Base-by-base conservation (phyloP, 345 rosid genomes). In the Eutrema japonicum region DNA sequence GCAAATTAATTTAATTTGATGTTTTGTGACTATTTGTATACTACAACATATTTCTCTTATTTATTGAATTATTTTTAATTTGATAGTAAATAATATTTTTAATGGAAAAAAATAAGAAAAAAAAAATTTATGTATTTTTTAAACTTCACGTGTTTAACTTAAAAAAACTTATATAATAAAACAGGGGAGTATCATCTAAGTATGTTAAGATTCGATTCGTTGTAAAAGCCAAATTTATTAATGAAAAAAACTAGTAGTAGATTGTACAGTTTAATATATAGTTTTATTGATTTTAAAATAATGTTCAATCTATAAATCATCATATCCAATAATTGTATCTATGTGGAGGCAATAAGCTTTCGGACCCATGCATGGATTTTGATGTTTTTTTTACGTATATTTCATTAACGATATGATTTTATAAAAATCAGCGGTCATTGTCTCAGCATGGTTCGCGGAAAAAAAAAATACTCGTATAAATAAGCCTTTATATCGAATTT, bases 371-470 rank as follows among this genome's bases (percentile, higher is more conserved):
- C 65, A 55, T 65, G 35, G 40, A 64, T 37, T 33, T 46, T 54
- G 4, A 38, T 66, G 52, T 47, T 43, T 55, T 55, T 18, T 67
- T 74, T 56, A 74, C 51, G 66, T 72, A 48, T 65, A 65, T 59
- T 66, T 72, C 66, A 57, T 67, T 42, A 67, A 50, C 55, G 61
- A 59, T 66, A 74, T 50, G 68, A 66, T 58, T 8, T 66, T 30
- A 50, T 59, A 33, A 41, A 66, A 75, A 22, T 22, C 55, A 59
- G 48, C 11, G 55, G 68, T 67, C 68, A 68, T 67, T 61, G 78
- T 75, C 78, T 59, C 73, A 63, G 78, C 68, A 75, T 75, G 63
- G 57, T 66, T 66, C 78, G 66, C 52, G 52, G 60, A 22, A 36
- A 75, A 32, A n/a, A 36, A 75, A 32, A 36, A 12, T 43, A 67